Evolutionary conservation across 192 early-diverging fungal genomes (phyloP).

Genomic region (Funneliformis geosporum): DNA sequence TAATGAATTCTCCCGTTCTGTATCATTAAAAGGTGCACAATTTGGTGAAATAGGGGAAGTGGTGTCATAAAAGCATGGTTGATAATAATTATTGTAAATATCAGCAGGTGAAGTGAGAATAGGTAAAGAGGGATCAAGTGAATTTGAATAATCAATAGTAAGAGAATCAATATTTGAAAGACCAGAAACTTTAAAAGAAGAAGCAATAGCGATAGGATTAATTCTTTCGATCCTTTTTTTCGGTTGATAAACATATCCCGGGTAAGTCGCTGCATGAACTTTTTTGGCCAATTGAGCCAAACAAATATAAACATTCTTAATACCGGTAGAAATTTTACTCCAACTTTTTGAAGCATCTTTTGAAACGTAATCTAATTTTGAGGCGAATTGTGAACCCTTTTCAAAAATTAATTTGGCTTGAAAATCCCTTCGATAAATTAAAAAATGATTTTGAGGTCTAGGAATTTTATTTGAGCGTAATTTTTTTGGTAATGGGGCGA

Average conservation of each 20-base stretch:
- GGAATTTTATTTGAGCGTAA: not conserved
- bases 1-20: too few relatives aligned
- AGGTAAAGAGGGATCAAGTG: not conserved
- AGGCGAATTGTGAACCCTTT: not conserved
- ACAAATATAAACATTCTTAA: not conserved
- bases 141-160: not conserved
- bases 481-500: slow-evolving; percentile 1
- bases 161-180: not conserved
- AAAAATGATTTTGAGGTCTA: slow-evolving; percentile 16
- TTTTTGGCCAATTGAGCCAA: slow-evolving; percentile 18
- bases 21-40: not conserved
- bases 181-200: not conserved
- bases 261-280: slow-evolving; percentile 8
- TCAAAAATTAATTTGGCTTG: not conserved
- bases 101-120: not conserved
- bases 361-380: slow-evolving; percentile 10
- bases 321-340: not conserved
- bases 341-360: slow-evolving; percentile 3
- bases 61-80: not conserved
- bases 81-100: not conserved
- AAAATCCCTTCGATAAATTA: slow-evolving; percentile 10
- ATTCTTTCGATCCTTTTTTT: not conserved
- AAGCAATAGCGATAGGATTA: not conserved
- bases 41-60: not conserved
- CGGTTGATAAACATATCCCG: slow-evolving; percentile 20